Evolutionary conservation across 2,329 filamentous ascomycete species (phyloP).

Genomic region (Xylaria sp.): DNA sequence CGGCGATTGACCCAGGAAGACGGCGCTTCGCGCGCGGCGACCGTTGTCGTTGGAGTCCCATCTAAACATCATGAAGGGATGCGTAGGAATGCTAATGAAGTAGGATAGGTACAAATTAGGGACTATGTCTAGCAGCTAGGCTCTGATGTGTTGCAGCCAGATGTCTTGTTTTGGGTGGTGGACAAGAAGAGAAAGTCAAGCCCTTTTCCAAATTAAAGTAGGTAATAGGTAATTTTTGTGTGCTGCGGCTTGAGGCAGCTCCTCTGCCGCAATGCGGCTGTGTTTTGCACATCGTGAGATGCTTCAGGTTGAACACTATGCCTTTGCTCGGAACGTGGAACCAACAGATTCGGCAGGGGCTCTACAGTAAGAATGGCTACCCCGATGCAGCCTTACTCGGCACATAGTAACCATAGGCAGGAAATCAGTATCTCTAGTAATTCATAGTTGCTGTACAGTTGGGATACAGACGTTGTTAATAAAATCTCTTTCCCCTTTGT

Average conservation of each 20-base stretch:
- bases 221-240: background rate
- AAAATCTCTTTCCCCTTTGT: conserved; percentile 3
- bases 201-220: background rate
- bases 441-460: background rate
- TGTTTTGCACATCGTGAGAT: background rate
- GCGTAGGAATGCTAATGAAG: background rate
- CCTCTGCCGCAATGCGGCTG: background rate
- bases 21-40: no score
- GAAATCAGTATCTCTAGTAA: background rate
- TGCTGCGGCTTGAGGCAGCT: background rate
- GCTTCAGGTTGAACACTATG: background rate
- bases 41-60: no score
- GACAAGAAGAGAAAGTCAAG: background rate
- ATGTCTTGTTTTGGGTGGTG: background rate
- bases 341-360: background rate
- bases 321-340: background rate
- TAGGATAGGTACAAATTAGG: background rate
- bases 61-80: background rate
- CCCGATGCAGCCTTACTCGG: background rate
- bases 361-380: background rate
- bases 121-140: background rate
- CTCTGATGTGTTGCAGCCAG: background rate
- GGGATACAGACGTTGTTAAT: background rate
- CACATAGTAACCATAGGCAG: background rate
- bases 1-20: background rate